Evolutionary conservation across 805 yeast genomes (phyloP).

Genomic region (Sugiyamaella americana): DNA sequence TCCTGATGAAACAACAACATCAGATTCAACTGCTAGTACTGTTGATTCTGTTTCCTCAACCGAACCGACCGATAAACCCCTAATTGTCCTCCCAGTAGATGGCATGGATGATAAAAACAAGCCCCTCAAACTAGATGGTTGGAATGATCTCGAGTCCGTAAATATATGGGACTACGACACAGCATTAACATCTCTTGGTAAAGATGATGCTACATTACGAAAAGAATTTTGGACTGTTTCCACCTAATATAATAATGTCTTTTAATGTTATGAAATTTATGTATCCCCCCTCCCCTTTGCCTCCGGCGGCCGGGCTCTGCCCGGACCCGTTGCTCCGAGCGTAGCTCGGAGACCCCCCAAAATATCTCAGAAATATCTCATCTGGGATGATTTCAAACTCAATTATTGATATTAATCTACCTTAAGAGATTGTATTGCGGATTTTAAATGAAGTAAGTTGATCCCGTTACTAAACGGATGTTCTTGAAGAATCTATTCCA

Average conservation of each 20-base stretch:
- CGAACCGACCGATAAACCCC: slow-evolving; percentile 2
- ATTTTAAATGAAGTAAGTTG: no score
- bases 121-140: slow-evolving; percentile 12
- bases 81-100: slow-evolving; percentile 13
- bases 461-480: no score
- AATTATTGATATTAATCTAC: no score
- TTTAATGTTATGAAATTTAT: neutral
- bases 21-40: neutral
- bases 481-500: no score
- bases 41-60: neutral
- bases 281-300: neutral
- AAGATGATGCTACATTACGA: slow-evolving; percentile 19
- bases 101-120: slow-evolving; percentile 8
- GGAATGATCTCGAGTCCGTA: slow-evolving; percentile 12
- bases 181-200: slow-evolving; percentile 20
- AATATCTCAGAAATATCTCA: no score
- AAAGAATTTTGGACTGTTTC: slow-evolving; percentile 26
- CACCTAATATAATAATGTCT: neutral
- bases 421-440: no score
- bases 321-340: neutral
- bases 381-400: no score
- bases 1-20: slow-evolving; percentile 14
- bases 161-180: slow-evolving; percentile 24
- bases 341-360: no score
- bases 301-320: neutral